phyloP scores from a whole-genome alignment of 208 protist genomes.

The Leptomonas pyrrhocoris region DNA sequence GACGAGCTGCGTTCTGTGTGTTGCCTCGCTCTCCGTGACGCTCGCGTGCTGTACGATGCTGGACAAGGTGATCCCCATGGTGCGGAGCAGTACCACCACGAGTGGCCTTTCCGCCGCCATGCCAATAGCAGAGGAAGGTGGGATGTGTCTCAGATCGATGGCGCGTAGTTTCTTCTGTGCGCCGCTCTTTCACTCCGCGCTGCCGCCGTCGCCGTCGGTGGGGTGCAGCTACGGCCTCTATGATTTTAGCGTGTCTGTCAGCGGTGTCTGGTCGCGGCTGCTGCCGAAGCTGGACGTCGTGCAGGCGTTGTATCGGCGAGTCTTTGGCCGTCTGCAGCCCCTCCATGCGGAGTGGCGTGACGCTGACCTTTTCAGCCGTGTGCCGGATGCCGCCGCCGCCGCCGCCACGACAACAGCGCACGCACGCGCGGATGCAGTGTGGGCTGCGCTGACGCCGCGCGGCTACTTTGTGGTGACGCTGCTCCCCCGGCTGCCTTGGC shows the following conservation, averaged over 20 bases:
- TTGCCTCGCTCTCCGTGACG: slow-evolving; percentile 16
- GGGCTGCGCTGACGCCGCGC: slow-evolving; percentile 30
- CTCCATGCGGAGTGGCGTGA: slow-evolving; percentile 26
- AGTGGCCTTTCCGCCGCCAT: background rate
- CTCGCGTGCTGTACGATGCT: slow-evolving; percentile 18
- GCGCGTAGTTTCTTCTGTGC: background rate
- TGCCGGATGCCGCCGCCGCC: background rate
- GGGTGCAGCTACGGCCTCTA: slow-evolving; percentile 29
- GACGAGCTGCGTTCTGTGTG: slow-evolving; percentile 19
- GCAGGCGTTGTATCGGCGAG: slow-evolving; percentile 26
- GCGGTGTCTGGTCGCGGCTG: slow-evolving; percentile 27
- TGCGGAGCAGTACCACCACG: background rate
- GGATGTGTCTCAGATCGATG: background rate
- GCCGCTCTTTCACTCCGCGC: slow-evolving; percentile 15
- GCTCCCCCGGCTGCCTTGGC: slow-evolving; percentile 24
- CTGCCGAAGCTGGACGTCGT: slow-evolving; percentile 9
- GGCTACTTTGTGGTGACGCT: slow-evolving; percentile 33
- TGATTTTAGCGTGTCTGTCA: slow-evolving; percentile 34
- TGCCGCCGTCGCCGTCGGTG: slow-evolving; percentile 14
- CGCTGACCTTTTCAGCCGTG: background rate
- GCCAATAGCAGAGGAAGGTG: background rate
- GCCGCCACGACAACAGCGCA: background rate
- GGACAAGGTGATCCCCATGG: slow-evolving; percentile 12
- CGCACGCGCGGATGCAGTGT: slow-evolving; percentile 33
- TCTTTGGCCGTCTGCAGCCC: slow-evolving; percentile 8